Evolutionary conservation across 1,284 basidiomycete species (phyloP).

Genomic region (Thecaphora frezii): DNA sequence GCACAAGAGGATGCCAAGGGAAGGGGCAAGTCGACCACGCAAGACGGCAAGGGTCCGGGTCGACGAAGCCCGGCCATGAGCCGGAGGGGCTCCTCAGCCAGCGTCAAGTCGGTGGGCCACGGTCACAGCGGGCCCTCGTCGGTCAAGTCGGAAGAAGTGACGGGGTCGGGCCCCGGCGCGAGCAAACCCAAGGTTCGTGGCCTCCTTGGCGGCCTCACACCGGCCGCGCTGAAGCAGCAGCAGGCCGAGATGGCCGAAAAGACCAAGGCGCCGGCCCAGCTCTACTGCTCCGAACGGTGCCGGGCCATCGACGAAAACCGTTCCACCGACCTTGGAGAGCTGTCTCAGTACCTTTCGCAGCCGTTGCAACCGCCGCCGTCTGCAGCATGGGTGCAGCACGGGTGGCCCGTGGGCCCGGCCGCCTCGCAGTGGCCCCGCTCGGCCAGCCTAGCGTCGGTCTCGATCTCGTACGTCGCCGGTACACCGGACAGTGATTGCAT

Average conservation of each 20-base stretch:
- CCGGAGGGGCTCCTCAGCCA: conserved; percentile 28
- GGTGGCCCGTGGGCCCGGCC: background rate
- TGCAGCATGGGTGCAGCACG: conserved; percentile 10
- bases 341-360: conserved; percentile 39
- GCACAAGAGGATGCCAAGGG: conserved; percentile 26
- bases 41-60: conserved; percentile 4
- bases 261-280: conserved; percentile 32
- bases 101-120: conserved; percentile 29
- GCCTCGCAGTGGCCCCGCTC: conserved; percentile 13
- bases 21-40: conserved; percentile 12
- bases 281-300: conserved; percentile 53
- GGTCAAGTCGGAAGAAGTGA: conserved; percentile 31
- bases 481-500: conserved; percentile 48
- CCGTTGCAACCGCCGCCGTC: conserved; percentile 17
- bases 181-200: conserved; percentile 25
- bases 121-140: conserved; percentile 25
- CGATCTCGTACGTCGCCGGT: conserved; percentile 9
- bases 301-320: conserved; percentile 46
- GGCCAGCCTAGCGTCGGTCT: conserved; percentile 24
- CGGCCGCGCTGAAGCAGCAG: conserved; percentile 37
- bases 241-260: conserved; percentile 30
- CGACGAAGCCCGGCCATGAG: conserved; percentile 27
- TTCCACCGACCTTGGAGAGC: conserved; percentile 36
- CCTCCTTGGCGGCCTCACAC: conserved; percentile 39
- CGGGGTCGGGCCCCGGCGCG: conserved; percentile 5